Evolutionary conservation across 169 alveolate genomes (phyloP), one percentile per base, ranked within the genome.

Genomic region (Ichthyophthirius multifiliis): DNA sequence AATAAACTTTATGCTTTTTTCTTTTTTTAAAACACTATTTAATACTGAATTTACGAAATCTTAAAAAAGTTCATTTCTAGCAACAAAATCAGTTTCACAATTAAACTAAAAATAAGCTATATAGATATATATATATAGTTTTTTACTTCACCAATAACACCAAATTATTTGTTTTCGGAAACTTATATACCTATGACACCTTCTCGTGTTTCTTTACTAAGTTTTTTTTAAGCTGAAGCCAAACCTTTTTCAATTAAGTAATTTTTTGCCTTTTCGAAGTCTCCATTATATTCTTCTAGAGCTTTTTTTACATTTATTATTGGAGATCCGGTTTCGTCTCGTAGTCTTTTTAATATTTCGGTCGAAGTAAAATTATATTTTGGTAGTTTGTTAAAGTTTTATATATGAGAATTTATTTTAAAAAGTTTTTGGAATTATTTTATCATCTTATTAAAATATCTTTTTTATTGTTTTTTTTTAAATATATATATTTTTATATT

Each of bases 11-110:
- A 32, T 23, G 34, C 18, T 32, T 34, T 48, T 32, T 74, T 30
- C 27, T 65, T 44, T 9, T 46, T 63, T 18, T 80, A 43, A 43
- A 73, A 30, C 23, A 18, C 55, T 13, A 9, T 84, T 45, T 44
- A 45, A 32, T 37, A 43, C 41, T 43, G 32, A 31, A 48, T 43
- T 9, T 82, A 43, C 35, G 89, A 45, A 87, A 20, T 76, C 71
- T 20, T 43, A 47, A 65, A 86, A 86, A 4, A 47, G 43, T 6
- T 77, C 89, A 9, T 83, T 82, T 71, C 84, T 86, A 12, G 92
- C 92, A 4, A 86, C 92, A 47, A 86, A 86, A 46, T 86, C 92
- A 23, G 92, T 86, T 43, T 86, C 87, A n/a, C 92, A 86, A 45
- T 76, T 67, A 46, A 86, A 47, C 77, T 67, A 67, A 6, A 9